Evolutionary conservation across 345 rosid genomes (phyloP), one percentile per base, ranked within the genome.

Genomic region (Hevea brasiliensis): DNA sequence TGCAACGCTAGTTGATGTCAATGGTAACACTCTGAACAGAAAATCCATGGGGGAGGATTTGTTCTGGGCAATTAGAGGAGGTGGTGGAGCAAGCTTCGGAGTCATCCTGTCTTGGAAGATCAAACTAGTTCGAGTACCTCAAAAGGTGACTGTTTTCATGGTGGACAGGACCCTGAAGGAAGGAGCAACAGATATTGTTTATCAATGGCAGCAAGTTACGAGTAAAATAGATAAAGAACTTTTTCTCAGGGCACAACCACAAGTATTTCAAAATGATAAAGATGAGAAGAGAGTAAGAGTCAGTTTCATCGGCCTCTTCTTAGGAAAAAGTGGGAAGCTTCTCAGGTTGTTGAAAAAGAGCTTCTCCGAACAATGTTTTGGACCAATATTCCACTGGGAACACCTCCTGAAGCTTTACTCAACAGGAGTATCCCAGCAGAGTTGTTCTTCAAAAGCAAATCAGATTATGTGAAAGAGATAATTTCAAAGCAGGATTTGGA

Each of bases 151-250:
- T 32, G 81, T 81, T 18, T 86, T 86, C 29, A 62, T 21, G 0
- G 82, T 84, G 1, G 53, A n/a, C 37, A 72, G 59, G 53, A 77
- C 83, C 21, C 26, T 82, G 41, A 81, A 75, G 2, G 79, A 81
- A 73, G 77, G 79, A 11, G 85, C 53, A 0, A 80, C 70, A 0
- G 77, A 81, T 20, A 65, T 79, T 20, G 72, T 84, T 1, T 71
- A 72, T 24, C 59, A 74, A 7, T 86, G 87, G 87, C 83, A 84
- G 17, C 67, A 74, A 21, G 80, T 84, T 48, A 77, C 87, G 1
- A 76, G 71, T 14, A 73, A 73, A 51, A 56, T 78, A 4, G 79
- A 78, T 45, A 26, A 29, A 4, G 74, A 77, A 42, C 81, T 84
- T 29, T 86, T 86, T 76, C 67, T 86, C 37, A 81, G 85, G 50